Evolutionary conservation across 2,329 filamentous ascomycete species (phyloP).

Genomic region (Microcyclospora tardicrescens): DNA sequence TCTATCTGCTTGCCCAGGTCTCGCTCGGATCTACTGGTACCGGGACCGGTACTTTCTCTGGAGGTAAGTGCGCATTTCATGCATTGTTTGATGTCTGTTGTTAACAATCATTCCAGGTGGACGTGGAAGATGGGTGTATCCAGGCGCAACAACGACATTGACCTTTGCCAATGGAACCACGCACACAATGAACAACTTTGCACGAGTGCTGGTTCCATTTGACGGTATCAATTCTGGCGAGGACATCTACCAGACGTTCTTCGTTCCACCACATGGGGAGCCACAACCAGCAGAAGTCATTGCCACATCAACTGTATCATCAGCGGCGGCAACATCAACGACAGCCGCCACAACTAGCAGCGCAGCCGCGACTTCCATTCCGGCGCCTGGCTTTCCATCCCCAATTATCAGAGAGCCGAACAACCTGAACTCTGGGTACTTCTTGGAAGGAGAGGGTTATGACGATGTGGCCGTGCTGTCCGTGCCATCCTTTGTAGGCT

Average conservation of each 20-base stretch:
- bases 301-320: slow-evolving; percentile 4
- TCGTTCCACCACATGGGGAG: slow-evolving; percentile 12
- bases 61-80: slow-evolving; percentile 8
- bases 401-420: slow-evolving; percentile 27
- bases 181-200: slow-evolving; percentile 30
- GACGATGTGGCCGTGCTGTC: slow-evolving; percentile 34
- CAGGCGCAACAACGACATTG: slow-evolving; percentile 30
- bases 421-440: slow-evolving; percentile 36
- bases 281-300: slow-evolving; percentile 4
- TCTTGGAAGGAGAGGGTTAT: slow-evolving; percentile 31
- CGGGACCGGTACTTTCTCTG: slow-evolving; percentile 32
- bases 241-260: slow-evolving; percentile 28
- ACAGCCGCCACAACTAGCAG: slow-evolving; percentile 3
- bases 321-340: slow-evolving; percentile 7
- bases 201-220: slow-evolving; percentile 29
- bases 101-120: slow-evolving; percentile 15
- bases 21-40: slow-evolving; percentile 28
- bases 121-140: slow-evolving; percentile 31
- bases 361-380: slow-evolving; percentile 12
- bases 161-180: slow-evolving; percentile 34
- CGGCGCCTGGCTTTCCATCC: slow-evolving; percentile 31
- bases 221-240: slow-evolving; percentile 29
- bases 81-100: no score
- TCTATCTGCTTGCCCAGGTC: slow-evolving; percentile 33
- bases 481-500: slow-evolving; percentile 30